These are phyloP conservation scores for Geranomyces variabilis DNA, from an alignment of 192 early-diverging fungal genomes.

Conservation along the genomic window DNA sequence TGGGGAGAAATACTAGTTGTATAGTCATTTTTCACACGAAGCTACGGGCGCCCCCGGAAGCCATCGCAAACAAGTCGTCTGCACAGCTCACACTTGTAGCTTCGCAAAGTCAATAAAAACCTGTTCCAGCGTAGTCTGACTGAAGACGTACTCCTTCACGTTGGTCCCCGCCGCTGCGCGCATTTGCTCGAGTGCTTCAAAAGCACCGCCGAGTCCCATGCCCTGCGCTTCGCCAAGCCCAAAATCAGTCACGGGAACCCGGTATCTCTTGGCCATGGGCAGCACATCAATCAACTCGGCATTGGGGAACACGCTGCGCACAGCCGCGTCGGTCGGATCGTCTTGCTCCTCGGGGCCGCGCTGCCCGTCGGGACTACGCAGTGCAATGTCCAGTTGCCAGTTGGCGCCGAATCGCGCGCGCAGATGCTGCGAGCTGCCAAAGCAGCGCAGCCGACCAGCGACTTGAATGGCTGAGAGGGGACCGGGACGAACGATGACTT, in stretches of 20 bases:
- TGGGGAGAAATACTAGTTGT: too few relatives aligned
- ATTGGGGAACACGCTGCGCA: conserved; percentile 9
- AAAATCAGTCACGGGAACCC: conserved; percentile 18
- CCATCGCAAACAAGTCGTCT: too few relatives aligned
- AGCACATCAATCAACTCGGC: conserved; percentile 28
- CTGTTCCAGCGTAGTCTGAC: conserved; percentile 63
- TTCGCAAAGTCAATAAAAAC: conserved; percentile 69
- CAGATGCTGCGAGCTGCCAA: conserved; percentile 52
- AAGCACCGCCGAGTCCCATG: conserved; percentile 46
- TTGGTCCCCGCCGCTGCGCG: conserved; percentile 24
- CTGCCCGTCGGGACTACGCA: not conserved
- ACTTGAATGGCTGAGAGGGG: not conserved
- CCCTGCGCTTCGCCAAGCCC: not conserved
- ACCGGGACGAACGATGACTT: conserved; percentile 10
- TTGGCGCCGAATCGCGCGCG: conserved; percentile 51
- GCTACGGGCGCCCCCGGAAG: too few relatives aligned
- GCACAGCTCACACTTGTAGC: conserved; percentile 44
- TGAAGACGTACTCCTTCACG: conserved; percentile 59
- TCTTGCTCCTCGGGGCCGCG: not conserved
- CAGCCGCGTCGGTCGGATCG: not conserved
- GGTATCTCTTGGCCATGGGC: conserved; percentile 16
- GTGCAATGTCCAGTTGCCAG: conserved; percentile 47
- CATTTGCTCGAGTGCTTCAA: conserved; percentile 48
- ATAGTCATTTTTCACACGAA: too few relatives aligned
- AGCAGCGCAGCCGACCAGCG: conserved; percentile 45